A percentile compares a stretch with the other conserved stretches of the same genome.
Evolutionary conservation across 2,329 filamentous ascomycete genomes (phyloP).

Genomic region (Domatiomyces globalis): DNA sequence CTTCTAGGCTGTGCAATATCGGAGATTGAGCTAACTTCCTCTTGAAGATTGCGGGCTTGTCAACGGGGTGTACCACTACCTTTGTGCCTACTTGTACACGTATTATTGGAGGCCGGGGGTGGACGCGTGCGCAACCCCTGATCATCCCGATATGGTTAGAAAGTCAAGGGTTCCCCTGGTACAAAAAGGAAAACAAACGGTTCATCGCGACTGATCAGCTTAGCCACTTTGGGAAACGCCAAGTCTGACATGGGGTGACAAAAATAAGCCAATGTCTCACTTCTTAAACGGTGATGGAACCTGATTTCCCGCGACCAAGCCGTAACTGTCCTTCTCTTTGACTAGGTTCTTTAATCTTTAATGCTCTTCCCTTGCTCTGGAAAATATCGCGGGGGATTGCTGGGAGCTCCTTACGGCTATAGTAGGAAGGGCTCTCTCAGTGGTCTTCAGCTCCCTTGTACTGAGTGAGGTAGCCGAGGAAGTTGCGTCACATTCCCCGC

Average conservation of each 20-base stretch:
- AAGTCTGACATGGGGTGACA: background rate
- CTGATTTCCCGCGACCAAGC: too few species aligned
- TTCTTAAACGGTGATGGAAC: background rate
- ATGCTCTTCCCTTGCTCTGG: background rate
- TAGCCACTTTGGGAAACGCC: background rate
- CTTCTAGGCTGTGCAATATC: background rate
- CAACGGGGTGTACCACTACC: background rate
- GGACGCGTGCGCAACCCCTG: background rate
- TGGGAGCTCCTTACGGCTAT: background rate
- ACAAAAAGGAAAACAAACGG: background rate
- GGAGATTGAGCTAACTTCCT: background rate
- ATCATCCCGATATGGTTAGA: background rate
- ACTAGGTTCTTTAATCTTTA: background rate
- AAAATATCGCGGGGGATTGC: background rate
- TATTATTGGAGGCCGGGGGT: background rate
- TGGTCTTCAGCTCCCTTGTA: background rate
- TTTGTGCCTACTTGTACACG: background rate
- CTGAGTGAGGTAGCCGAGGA: background rate
- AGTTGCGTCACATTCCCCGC: too few species aligned
- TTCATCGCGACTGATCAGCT: background rate
- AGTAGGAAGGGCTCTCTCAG: background rate
- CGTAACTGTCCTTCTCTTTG: background rate
- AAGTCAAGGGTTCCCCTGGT: background rate
- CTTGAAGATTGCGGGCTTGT: background rate
- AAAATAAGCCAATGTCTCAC: background rate